Base-by-base conservation (phyloP, 169 alveolate species). In the Eimeria acervulina region DNA sequence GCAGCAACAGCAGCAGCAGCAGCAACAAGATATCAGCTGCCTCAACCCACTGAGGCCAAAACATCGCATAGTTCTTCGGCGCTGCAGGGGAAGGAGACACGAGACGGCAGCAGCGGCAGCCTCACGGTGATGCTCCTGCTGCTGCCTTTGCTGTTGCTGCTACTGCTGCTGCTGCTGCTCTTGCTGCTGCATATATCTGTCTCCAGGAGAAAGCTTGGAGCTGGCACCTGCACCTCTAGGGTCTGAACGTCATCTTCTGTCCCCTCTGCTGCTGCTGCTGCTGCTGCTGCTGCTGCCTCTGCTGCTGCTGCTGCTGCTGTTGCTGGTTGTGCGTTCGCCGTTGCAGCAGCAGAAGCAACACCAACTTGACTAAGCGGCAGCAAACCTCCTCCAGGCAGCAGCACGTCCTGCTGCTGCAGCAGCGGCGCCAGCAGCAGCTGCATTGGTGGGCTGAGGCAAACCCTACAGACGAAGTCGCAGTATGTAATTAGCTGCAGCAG, bases 321-420 rank as follows among this genome's bases (percentile, higher is more conserved):
- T 17, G 44, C 93, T 2, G 93, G 38, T 23, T 68, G 42, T 15
- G 93, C 80, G 28, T 28, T 31, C 23, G 76, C 80, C 3, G 52
- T 31, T 15, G 44, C 51, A 51, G 76, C 80, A 59, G 93, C 76
- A 28, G 52, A 44, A 33, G 76, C 78, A 38, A 76, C 44, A n/a
- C 8, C 76, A 19, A 26, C 70, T n/a, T 63, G 55, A n/a, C 40
- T 21, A 26, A 78, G 85, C 1, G 74, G 59, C 88, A 89, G 74
- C 44, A 89, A 47, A 1, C 68, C 70, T 17, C 95, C 95, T 17
- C 95, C 95, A 19, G 95, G 95, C 52, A 89, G 76, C 55, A 42
- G 33, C 68, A 89, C 51, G 72, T 68, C 88, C 47, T 68, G 68
- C 81, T 61, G 74, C 36, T 72, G 95, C 88, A 61, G 95, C 78